Base-by-base conservation (phyloP, 2,329 filamentous ascomycete species). In the Zasmidium cellare region DNA sequence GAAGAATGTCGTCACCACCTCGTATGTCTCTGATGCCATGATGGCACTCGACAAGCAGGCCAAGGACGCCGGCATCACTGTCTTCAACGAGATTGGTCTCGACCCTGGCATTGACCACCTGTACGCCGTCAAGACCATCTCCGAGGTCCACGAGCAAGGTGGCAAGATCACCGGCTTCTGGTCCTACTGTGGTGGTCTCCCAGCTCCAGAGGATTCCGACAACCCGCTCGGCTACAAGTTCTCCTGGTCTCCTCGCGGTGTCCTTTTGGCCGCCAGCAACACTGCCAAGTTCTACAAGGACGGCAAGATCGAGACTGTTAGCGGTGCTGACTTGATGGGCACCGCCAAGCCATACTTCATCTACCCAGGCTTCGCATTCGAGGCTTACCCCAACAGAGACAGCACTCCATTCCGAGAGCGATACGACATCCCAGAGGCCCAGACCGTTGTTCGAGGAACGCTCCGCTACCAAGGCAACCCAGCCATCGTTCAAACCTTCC, bases 141-240 rank as follows among this genome's bases (percentile, higher is more conserved):
- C 89, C 54, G 84, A 91, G 72, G 91, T 96, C n/a, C 92, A 97
- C 82, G 80, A 84, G 62, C 88, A 82, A 16, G 92, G 92, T 59
- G 93, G 92, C 74, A 94, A 94, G 82, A 88, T 97, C 73, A 79
- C 82, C 25, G 86, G 83, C 46, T 97, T 97, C 82, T 78, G 89
- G 62, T 89, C 85, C 54, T 97, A 89, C 83, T 97, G 92, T 69
- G 91, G 91, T 71, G 91, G 91, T 67, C 81, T 94, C 2, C 79
- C 79, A 28, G 78, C 79, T 9, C 82, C 83, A 51, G 90, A 94
- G 77, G 79, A 80, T 76, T 93, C 89, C 7, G 89, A 89, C 76
- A 97, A 97, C 80, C 92, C 92, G 24, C 82, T 96, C 16, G 92
- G 92, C 49, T 96, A 96, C 84, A 96, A 96, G 78, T 94, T 96